Evolutionary conservation across 139 green algal genomes (phyloP).

Genomic region (Coelastrella sp.): DNA sequence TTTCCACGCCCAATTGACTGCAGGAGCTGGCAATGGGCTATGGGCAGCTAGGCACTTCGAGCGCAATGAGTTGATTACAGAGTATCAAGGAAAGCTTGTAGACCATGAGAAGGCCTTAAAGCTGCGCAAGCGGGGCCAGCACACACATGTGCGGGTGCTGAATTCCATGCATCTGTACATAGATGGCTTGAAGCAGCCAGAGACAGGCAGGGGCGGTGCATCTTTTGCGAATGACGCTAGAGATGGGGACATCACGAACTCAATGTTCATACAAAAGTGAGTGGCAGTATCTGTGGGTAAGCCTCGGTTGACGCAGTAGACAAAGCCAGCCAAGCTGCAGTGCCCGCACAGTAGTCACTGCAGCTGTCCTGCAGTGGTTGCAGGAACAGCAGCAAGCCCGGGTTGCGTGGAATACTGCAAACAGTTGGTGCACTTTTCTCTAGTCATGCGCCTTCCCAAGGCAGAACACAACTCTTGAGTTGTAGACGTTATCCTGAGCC

Average conservation of each 20-base stretch:
- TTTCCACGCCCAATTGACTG: too few species aligned
- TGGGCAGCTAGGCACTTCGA: conserved; percentile 10
- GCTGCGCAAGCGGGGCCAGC: not conserved
- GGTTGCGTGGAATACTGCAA: too few species aligned
- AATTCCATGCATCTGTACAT: conserved; percentile 47
- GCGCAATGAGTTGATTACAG: conserved; percentile 32
- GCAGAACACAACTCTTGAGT: too few species aligned
- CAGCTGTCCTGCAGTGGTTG: too few species aligned
- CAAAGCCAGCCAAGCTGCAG: too few species aligned
- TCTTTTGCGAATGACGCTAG: conserved; percentile 51
- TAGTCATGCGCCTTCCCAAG: too few species aligned
- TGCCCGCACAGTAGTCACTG: too few species aligned
- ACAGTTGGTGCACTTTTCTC: too few species aligned
- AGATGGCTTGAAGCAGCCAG: conserved; percentile 47
- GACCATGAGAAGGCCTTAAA: conserved; percentile 28
- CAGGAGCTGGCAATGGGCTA: conserved; percentile 40
- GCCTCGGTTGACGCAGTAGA: not conserved
- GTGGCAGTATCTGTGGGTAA: not conserved
- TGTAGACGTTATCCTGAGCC: too few species aligned
- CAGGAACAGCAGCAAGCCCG: too few species aligned
- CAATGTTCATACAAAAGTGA: conserved; percentile 37
- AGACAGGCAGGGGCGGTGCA: conserved; percentile 13
- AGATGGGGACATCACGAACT: conserved; percentile 20
- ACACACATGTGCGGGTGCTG: conserved; percentile 48
- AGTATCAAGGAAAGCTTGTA: conserved; percentile 38